Conservation (phyloP, 1,139 yeast genomes). For the Wickerhamomyces sp. region DNA sequence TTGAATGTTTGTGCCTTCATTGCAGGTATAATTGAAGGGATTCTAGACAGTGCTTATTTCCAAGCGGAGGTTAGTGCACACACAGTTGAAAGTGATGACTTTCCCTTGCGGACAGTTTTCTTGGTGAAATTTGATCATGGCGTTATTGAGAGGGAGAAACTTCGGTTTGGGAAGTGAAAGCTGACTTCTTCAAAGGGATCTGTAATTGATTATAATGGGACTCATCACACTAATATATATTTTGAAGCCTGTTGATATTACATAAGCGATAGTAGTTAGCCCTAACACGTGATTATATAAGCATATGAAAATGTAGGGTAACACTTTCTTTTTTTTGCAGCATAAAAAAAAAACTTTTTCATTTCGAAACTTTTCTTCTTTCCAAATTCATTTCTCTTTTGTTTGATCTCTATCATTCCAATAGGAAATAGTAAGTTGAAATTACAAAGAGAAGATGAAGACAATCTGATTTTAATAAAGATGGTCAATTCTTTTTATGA, state of each 20-base stretch:
- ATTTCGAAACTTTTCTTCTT: not conserved
- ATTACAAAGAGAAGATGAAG: not conserved
- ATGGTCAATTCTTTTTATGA: slow-evolving; percentile 7
- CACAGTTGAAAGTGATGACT: slow-evolving; percentile 51
- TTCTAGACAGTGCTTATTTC: slow-evolving; percentile 74
- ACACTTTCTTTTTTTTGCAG: too few species aligned
- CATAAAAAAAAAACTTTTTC: too few species aligned
- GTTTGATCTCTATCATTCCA: not conserved
- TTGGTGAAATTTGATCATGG: slow-evolving; percentile 68
- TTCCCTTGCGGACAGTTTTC: slow-evolving; percentile 75
- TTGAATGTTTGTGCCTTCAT: slow-evolving; percentile 75
- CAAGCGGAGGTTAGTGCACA: slow-evolving; percentile 88
- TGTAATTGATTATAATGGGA: too few species aligned
- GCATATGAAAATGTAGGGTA: too few species aligned
- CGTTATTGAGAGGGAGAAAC: slow-evolving; percentile 49
- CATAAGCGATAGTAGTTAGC: too few species aligned
- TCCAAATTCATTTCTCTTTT: not conserved
- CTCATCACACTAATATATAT: too few species aligned
- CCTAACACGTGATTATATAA: too few species aligned
- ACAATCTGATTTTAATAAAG: too few species aligned
- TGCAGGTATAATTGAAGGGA: slow-evolving; percentile 91
- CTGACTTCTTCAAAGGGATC: too few species aligned
- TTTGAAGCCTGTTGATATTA: too few species aligned
- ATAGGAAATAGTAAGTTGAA: not conserved
- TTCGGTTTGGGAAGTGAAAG: slow-evolving; percentile 21